phyloP scores from a whole-genome alignment of 768 basidiomycete species.

The Mrakia hoshinonis region DNA sequence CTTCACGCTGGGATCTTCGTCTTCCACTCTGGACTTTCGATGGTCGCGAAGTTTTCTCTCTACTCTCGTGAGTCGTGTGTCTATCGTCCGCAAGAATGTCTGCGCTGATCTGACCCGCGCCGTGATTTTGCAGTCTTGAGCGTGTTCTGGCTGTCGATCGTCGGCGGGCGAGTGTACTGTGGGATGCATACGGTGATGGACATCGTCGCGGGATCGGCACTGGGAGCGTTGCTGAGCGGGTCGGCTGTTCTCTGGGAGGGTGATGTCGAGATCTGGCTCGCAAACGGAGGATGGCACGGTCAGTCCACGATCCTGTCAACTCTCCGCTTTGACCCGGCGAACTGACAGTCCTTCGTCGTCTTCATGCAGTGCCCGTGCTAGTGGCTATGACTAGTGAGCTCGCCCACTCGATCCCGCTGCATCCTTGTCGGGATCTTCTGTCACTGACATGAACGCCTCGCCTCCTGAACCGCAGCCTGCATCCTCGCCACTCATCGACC shows the following conservation, averaged over 20 bases:
- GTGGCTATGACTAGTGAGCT: conserved; percentile 44
- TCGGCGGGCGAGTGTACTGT: conserved; percentile 62
- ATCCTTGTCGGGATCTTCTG: conserved; percentile 69
- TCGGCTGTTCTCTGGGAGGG: conserved; percentile 35
- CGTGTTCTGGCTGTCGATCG: conserved; percentile 42
- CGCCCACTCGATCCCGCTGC: conserved; percentile 51
- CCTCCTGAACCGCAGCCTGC: neutral
- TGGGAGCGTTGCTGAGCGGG: conserved; percentile 11
- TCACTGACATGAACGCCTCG: conserved; percentile 42
- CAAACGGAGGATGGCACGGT: conserved; percentile 39
- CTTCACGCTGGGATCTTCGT: conserved; percentile 53
- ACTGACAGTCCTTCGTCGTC: too few relatives aligned
- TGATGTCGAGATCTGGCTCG: conserved; percentile 44
- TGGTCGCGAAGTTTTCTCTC: neutral
- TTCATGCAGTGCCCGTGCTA: neutral
- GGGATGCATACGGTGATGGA: conserved; percentile 72
- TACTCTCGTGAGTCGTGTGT: neutral
- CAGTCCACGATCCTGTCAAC: conserved; percentile 8
- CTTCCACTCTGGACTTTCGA: neutral
- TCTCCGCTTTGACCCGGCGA: conserved; percentile 36
- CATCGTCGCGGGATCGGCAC: conserved; percentile 35
- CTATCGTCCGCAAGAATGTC: neutral
- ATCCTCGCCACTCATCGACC: conserved; percentile 42
- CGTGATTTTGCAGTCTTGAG: conserved; percentile 31
- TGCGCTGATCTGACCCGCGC: neutral